These are phyloP conservation scores for Fraxinus americana DNA, from an alignment of 257 asterid genomes.

Conservation along the genomic window DNA sequence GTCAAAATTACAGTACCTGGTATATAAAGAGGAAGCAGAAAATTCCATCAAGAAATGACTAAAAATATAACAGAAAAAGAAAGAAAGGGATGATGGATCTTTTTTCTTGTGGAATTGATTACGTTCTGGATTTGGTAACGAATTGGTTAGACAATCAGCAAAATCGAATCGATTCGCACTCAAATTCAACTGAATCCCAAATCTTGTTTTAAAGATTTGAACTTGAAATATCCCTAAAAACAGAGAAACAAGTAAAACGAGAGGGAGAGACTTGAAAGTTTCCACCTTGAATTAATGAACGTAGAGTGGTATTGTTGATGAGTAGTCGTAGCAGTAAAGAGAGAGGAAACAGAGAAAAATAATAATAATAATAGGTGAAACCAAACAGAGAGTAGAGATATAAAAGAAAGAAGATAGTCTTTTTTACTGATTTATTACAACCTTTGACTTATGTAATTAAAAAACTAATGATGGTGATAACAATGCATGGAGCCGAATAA, in stretches of 20 bases:
- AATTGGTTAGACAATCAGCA: constrained; percentile 24
- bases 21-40: constrained; percentile 30
- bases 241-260: constrained; percentile 21
- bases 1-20: constrained; percentile 45
- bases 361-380: neutral
- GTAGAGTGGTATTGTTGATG: constrained; percentile 50
- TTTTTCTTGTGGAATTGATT: constrained; percentile 37
- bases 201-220: constrained; percentile 19
- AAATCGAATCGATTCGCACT: constrained; percentile 30
- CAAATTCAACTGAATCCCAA: constrained; percentile 24
- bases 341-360: neutral
- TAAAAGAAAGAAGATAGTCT: neutral
- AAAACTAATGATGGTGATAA: constrained; percentile 15
- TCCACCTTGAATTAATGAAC: constrained; percentile 32
- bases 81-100: constrained; percentile 27
- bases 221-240: constrained; percentile 14
- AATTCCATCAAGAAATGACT: constrained; percentile 39
- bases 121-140: constrained; percentile 31
- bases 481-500: constrained; percentile 27
- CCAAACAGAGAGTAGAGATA: neutral
- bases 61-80: constrained; percentile 7
- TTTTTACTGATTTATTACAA: neutral
- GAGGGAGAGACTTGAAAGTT: constrained; percentile 38
- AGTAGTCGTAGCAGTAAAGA: constrained; percentile 31
- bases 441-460: constrained; percentile 14